Evolutionary conservation across 2,329 filamentous ascomycete genomes (phyloP).

Genomic region (Aureobasidium zeae): DNA sequence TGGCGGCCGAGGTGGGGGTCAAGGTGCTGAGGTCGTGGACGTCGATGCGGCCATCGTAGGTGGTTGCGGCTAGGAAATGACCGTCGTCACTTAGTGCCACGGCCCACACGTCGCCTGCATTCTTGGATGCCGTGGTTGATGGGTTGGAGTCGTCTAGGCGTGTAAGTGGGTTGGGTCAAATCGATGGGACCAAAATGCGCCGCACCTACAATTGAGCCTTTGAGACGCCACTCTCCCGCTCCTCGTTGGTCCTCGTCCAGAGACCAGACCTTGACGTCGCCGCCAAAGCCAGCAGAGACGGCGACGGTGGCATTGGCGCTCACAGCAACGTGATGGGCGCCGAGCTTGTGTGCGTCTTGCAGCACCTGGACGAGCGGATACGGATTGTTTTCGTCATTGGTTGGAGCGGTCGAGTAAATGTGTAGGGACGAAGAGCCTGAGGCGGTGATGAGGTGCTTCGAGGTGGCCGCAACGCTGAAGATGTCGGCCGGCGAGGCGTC

Average conservation of each 20-base stretch:
- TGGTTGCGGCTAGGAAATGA: constrained; percentile 74
- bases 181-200: constrained; percentile 19
- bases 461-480: constrained; percentile 31
- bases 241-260: constrained; percentile 34
- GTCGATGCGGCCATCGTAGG: constrained; percentile 77
- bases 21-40: constrained; percentile 60
- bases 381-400: constrained; percentile 35
- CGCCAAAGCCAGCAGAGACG: constrained; percentile 80
- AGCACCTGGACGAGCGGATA: constrained; percentile 76
- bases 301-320: constrained; percentile 60
- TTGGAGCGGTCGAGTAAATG: constrained; percentile 53
- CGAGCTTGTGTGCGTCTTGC: constrained; percentile 69
- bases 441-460: constrained; percentile 58
- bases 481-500: constrained; percentile 40
- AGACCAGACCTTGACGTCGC: constrained; percentile 77
- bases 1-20: constrained; percentile 32
- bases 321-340: constrained; percentile 81
- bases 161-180: background rate
- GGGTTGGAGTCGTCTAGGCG: constrained; percentile 42
- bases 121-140: constrained; percentile 5
- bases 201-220: constrained; percentile 38
- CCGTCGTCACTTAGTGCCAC: constrained; percentile 78
- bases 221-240: constrained; percentile 45
- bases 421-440: constrained; percentile 77
- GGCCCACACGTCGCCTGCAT: constrained; percentile 76